Base-by-base conservation (phyloP, 2,329 filamentous ascomycete species). In the Alternaria longipes region DNA sequence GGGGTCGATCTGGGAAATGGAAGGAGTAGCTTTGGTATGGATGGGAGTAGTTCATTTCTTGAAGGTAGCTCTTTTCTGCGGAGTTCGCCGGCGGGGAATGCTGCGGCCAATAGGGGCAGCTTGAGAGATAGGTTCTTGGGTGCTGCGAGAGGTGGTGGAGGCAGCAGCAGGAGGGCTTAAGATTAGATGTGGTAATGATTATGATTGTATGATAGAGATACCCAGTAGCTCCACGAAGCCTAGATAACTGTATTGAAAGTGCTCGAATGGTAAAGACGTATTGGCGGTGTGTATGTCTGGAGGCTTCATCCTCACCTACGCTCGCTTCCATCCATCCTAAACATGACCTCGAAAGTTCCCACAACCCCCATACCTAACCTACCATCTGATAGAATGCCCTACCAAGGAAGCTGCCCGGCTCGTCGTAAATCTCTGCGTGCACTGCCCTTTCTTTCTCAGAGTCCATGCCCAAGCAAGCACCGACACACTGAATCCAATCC, bases 41-140 rank as follows among this genome's bases (percentile, higher is more conserved):
- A 79, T 40, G 75, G 74, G 2, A 77, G 74, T 49, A 78, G 76
- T 42, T 78, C 75, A 16, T 66, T 78, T 8, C 41, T 79, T n/a
- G 76, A 78, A 18, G 73, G 74, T 2, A 79, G 76, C 54, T 79
- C 76, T 3, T 78, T 78, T 36, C 41, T 79, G 30, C 62, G 73
- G 20, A 78, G 76, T 49, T 76, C 73, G 14, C 76, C 76, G 40
- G 73, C 68, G 22, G 65, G 60, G 8, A 69, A 67, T 34, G 63
- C 60, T 22, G 59, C 65, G 34, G 76, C 68, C 11, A 66, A 68
- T n/a, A 68, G 76, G 41, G 72, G 71, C 4, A 69, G 61, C 44
- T 56, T 78, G 52, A 65, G 76, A 51, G 67, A 72, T 28, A 65
- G 73, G 46, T 73, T 77, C 20, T 60, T 77, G 60, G 70, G 70